Percentiles rank a stretch among this genome's conserved stretches.
These are phyloP conservation scores for Truncatella angustata DNA, from an alignment of 2,329 filamentous ascomycete species.

Conservation along the genomic window DNA sequence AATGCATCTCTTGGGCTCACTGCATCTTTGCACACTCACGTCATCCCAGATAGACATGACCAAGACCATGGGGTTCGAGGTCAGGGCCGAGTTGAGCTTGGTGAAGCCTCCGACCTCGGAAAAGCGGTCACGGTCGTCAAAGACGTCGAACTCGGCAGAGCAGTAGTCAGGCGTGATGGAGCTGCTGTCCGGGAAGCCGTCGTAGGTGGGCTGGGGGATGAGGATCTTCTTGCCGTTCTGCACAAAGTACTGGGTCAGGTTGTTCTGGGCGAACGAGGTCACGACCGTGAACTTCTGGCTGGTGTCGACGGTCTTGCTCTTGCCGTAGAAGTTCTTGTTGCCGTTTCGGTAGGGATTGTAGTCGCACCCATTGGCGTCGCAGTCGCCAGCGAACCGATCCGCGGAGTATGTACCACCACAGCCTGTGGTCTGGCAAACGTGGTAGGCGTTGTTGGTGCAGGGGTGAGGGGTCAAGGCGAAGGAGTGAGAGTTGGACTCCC, in stretches of 20 bases:
- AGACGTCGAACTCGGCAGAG: conserved; percentile 28
- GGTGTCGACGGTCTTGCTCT: conserved; percentile 33
- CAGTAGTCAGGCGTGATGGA: conserved; percentile 8
- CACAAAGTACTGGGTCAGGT: conserved; percentile 56
- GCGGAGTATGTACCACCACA: conserved; percentile 48
- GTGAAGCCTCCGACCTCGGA: conserved; percentile 50
- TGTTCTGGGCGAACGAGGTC: conserved; percentile 50
- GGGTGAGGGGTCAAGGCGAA: conserved; percentile 62
- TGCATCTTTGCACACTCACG: conserved; percentile 21
- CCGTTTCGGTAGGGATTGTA: conserved; percentile 68
- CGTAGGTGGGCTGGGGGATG: conserved; percentile 5
- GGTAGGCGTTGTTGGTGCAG: conserved; percentile 47
- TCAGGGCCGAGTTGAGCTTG: conserved; percentile 49
- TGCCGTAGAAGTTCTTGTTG: conserved; percentile 58
- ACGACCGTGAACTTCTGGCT: conserved; percentile 38
- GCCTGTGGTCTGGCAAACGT: conserved; percentile 42
- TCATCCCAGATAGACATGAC: conserved; percentile 64
- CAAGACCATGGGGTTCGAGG: conserved; percentile 55
- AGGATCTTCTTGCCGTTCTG: conserved; percentile 51
- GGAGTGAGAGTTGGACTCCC: conserved; percentile 59
- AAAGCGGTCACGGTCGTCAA: conserved; percentile 53
- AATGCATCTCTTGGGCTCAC: not conserved
- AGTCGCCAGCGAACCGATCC: conserved; percentile 56
- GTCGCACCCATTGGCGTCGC: conserved; percentile 65
- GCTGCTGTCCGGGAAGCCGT: conserved; percentile 10